Evolutionary conservation across 2,329 filamentous ascomycete species (phyloP).

Genomic region (Cucurbitaria berberidis): DNA sequence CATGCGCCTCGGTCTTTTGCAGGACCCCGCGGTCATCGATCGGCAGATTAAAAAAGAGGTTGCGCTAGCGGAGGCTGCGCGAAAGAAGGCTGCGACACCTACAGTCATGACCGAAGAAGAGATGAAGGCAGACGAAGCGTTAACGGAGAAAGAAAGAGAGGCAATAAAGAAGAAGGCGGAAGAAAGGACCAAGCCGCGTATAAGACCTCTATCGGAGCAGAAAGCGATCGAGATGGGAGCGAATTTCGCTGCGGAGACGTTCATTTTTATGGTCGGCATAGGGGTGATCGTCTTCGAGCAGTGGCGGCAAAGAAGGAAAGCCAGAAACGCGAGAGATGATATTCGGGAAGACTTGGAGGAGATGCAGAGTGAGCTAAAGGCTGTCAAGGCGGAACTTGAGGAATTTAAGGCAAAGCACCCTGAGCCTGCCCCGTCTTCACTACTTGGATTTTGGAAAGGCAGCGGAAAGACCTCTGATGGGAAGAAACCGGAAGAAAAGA

Average conservation of each 20-base stretch:
- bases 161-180: conserved; percentile 53
- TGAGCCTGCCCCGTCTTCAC: conserved; percentile 29
- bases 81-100: conserved; percentile 57
- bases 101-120: conserved; percentile 69
- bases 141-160: conserved; percentile 55
- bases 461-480: conserved; percentile 24
- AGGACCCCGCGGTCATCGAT: conserved; percentile 64
- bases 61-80: conserved; percentile 62
- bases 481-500: conserved; percentile 23
- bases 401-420: conserved; percentile 47
- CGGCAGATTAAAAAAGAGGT: conserved; percentile 60
- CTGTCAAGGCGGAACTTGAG: conserved; percentile 49
- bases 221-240: conserved; percentile 73
- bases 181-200: conserved; percentile 56
- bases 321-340: conserved; percentile 64
- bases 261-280: conserved; percentile 69
- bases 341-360: conserved; percentile 65
- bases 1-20: conserved; percentile 68
- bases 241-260: conserved; percentile 71
- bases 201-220: conserved; percentile 68
- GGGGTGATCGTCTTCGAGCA: conserved; percentile 68
- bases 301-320: conserved; percentile 66
- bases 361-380: conserved; percentile 57
- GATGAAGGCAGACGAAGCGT: conserved; percentile 61
- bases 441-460: conserved; percentile 41